Conservation (phyloP, 1,284 basidiomycete species). For the Coriolopsis trogii region DNA sequence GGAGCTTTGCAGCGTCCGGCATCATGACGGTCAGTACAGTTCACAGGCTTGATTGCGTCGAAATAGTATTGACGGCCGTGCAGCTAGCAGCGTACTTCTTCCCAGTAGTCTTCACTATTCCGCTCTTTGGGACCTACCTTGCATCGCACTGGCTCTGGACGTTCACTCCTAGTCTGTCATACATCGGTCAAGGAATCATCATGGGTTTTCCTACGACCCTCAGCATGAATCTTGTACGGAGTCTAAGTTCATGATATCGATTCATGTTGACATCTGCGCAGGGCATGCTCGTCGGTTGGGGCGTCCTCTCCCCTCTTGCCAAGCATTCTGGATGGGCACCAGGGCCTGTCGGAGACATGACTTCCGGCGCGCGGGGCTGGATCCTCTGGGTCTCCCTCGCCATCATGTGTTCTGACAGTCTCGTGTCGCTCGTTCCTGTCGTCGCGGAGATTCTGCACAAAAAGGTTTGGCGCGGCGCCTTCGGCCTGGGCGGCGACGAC, state of each 20-base stretch:
- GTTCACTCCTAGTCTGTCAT: slow-evolving; percentile 91
- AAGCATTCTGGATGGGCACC: slow-evolving; percentile 89
- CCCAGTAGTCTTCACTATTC: slow-evolving; percentile 89
- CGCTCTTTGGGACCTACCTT: slow-evolving; percentile 86
- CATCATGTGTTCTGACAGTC: slow-evolving; percentile 91
- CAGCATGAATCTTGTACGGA: slow-evolving; percentile 84
- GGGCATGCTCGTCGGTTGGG: slow-evolving; percentile 98
- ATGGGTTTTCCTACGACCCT: slow-evolving; percentile 96
- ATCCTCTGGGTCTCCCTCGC: slow-evolving; percentile 94
- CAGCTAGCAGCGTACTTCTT: slow-evolving; percentile 84
- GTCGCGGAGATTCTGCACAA: slow-evolving; percentile 43
- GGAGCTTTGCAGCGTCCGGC: slow-evolving; percentile 77
- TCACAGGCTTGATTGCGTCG: neutral
- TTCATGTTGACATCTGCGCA: slow-evolving; percentile 29
- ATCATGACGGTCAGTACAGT: slow-evolving; percentile 69
- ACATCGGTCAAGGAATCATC: slow-evolving; percentile 94
- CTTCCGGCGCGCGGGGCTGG: slow-evolving; percentile 87
- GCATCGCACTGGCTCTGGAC: slow-evolving; percentile 93
- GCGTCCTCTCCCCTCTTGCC: slow-evolving; percentile 84
- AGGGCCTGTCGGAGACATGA: slow-evolving; percentile 84
- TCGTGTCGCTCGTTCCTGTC: slow-evolving; percentile 84
- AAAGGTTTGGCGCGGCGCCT: slow-evolving; percentile 23
- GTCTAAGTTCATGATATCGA: neutral
- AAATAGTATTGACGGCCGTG: slow-evolving; percentile 3
- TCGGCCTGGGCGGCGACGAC: slow-evolving; percentile 9